Evolutionary conservation across 1,284 basidiomycete species (phyloP), one percentile per base, ranked within the genome.

Genomic region (Apiotrichum porosum): DNA sequence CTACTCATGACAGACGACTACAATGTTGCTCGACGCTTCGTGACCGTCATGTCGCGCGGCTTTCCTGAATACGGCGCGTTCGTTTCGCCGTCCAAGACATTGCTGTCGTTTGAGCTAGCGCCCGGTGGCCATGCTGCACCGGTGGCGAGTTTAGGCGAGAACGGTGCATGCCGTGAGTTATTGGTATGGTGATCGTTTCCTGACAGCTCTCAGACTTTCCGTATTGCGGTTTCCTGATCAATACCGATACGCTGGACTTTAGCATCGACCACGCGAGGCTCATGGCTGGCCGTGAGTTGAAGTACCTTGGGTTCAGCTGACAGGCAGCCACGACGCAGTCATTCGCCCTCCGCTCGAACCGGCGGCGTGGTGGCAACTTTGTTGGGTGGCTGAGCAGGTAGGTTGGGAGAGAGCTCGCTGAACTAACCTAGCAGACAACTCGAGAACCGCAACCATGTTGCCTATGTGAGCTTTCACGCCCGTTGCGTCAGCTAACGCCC

Each of bases 51-150:
- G 88, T 76, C 80, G n/a, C 61, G 78, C 63, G 93, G 91, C 1
- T 88, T 92, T 58, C 86, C 86, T 1, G 86, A 91, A 61, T 97
- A 97, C 62, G 94, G 95, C 0, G 97, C 92, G 58, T 86, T 82
- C 63, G 85, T 98, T 42, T 84, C 89, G 8, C 77, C 78, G 37
- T 86, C 88, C 37, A 99, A 99, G 76, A 95, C 89, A 0, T 68
- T 95, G 47, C 80, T 85, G 51, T 70, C 58, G 17, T 71, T 68
- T 47, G 69, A 62, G 41, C 55, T 57, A 34, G 47, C 56, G 15
- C 47, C 43, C 1, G 54, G 49, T 9, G 54, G 51, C 37, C 56
- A 57, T 24, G 58, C 63, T 15, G 56, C 47, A 2, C 54, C 60
- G 4, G 50, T 60, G 1, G 64, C 52, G 12, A 22, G 38, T 2